Conservation (phyloP, 441 rosid species). For the Jatropha multifida region DNA sequence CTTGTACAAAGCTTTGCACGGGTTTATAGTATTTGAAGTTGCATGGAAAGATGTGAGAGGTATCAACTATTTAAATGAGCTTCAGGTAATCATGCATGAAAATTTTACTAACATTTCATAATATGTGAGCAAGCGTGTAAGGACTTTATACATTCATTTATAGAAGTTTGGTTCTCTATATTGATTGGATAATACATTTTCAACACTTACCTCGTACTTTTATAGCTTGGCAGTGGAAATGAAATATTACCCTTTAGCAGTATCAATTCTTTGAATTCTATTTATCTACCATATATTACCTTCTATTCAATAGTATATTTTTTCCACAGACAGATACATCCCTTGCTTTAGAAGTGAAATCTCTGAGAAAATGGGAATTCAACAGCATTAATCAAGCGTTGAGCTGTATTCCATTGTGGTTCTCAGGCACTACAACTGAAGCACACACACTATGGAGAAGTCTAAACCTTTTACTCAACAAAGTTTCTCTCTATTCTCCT, state of each 20-base stretch:
- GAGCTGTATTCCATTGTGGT: slow-evolving; percentile 6
- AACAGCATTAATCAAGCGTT: slow-evolving; percentile 1
- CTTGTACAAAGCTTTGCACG: slow-evolving; percentile 15
- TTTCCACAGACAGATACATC: slow-evolving; percentile 16
- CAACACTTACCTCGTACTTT: neutral
- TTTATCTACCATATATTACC: neutral
- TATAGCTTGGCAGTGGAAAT: neutral
- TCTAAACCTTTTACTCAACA: neutral
- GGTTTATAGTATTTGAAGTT: slow-evolving; percentile 15
- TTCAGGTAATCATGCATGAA: slow-evolving; percentile 2
- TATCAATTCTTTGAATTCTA: neutral
- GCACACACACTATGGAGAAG: neutral
- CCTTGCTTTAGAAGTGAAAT: slow-evolving; percentile 16
- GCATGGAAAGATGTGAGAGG: slow-evolving; percentile 9
- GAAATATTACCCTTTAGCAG: neutral
- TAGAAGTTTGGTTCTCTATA: neutral
- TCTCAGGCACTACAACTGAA: slow-evolving; percentile 11
- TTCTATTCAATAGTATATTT: neutral
- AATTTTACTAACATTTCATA: neutral
- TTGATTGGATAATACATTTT: neutral
- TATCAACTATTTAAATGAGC: slow-evolving; percentile 15
- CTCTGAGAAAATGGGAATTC: slow-evolving; percentile 12
- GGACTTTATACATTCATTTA: neutral
- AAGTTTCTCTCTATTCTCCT: neutral
- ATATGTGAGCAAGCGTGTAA: neutral